Evolutionary conservation across 495 filamentous ascomycete species (phyloP), one percentile per base, ranked within the genome.

Genomic region (Aspergillus incahuasiensis): DNA sequence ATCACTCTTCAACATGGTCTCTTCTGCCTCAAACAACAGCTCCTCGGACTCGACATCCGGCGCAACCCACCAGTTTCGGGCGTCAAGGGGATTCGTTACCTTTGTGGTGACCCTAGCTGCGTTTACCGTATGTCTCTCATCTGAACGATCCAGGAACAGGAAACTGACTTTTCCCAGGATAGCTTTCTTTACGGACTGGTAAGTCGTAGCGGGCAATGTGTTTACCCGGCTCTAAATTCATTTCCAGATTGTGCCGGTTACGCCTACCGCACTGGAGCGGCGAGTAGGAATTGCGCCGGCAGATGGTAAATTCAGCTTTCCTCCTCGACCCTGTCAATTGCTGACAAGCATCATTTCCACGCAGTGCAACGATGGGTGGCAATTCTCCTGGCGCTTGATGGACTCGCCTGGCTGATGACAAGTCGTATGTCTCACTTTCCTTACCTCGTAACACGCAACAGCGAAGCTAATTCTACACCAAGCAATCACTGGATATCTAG

Each of bases 361-460:
- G 4, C 25, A 75, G 78, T 78, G 8, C 83, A 92, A 68, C 75
- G 79, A 51, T 92, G 87, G 87, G 80, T 85, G 1, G 87, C 88
- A 0, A 80, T 91, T 35, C 78, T 95, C 0, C 74, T 94, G 1
- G 87, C 87, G 6, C 77, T 87, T 34, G 92, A 92, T 63, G 88
- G 86, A 22, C 86, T 79, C 1, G 80, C 88, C 5, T 68, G 92
- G n/a, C 73, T 91, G 38, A 76, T 79, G 7, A 76, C 65, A 38
- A 77, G 76, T 52, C 82, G 70, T 78, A 62, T 56, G 74, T 73
- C 18, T 11, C 21, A 35, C 5, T 35, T 19, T 42, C 4, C 8
- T 20, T 52, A 0, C 22, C 8, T 28, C 25, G 25, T 12, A 18
- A 18, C 38, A 4, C 15, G 15, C 16, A 13, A 4, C 13, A 40